Conservation (phyloP, 768 basidiomycete genomes). For the Macrolepiota dolichaula region DNA sequence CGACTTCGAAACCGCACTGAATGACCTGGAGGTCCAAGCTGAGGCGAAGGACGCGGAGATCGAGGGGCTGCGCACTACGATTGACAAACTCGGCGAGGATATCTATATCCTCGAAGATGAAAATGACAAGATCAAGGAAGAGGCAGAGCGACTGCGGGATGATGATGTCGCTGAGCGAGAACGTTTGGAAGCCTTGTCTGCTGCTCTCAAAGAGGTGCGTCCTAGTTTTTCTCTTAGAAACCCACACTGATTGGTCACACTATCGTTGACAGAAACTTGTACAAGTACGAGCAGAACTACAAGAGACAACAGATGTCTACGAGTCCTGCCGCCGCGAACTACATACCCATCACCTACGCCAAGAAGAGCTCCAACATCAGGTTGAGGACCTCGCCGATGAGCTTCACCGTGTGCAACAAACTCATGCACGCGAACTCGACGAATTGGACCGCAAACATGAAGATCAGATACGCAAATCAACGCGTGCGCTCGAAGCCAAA, state of each 20-base stretch:
- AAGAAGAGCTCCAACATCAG: conserved; percentile 76
- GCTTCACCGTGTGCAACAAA: conserved; percentile 53
- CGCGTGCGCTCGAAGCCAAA: conserved; percentile 65
- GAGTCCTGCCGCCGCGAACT: conserved; percentile 62
- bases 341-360: conserved; percentile 61
- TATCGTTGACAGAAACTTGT: conserved; percentile 58
- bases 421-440: conserved; percentile 49
- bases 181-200: conserved; percentile 59
- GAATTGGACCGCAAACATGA: conserved; percentile 66
- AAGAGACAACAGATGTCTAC: conserved; percentile 62
- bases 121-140: conserved; percentile 28
- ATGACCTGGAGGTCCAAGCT: conserved; percentile 74
- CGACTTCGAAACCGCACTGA: conserved; percentile 73
- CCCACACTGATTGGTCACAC: neutral
- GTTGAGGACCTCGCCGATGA: conserved; percentile 69
- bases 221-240: neutral
- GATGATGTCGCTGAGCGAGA: conserved; percentile 75
- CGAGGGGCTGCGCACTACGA: conserved; percentile 66
- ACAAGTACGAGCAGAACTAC: conserved; percentile 58
- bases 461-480: conserved; percentile 53
- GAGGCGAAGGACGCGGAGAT: conserved; percentile 81
- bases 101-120: conserved; percentile 88
- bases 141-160: conserved; percentile 41
- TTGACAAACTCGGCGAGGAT: conserved; percentile 77
- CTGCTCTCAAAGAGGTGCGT: conserved; percentile 78